Evolutionary conservation across 1,284 basidiomycete genomes (phyloP).

Genomic region (Ustilago cynodontis): DNA sequence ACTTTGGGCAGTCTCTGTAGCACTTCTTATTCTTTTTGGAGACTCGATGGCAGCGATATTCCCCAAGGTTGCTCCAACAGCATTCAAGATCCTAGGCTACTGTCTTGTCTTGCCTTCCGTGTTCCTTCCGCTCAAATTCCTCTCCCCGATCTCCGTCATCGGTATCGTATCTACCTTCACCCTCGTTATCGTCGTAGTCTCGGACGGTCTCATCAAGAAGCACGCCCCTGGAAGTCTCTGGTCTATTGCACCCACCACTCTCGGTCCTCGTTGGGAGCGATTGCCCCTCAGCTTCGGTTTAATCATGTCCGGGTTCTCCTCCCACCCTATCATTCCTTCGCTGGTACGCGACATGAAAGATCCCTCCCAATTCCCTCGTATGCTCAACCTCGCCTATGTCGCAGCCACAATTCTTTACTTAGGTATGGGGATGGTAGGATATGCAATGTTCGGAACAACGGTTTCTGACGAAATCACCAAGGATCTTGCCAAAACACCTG

Average conservation of each 20-base stretch:
- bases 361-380: conserved; percentile 82
- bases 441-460: conserved; percentile 77
- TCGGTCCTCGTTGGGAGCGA: conserved; percentile 75
- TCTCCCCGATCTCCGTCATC: conserved; percentile 65
- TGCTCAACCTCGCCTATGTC: conserved; percentile 89
- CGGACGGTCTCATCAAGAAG: conserved; percentile 86
- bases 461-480: conserved; percentile 84
- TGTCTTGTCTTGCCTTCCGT: conserved; percentile 60
- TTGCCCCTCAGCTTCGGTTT: conserved; percentile 81
- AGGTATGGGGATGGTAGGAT: conserved; percentile 85
- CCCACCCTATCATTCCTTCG: conserved; percentile 91
- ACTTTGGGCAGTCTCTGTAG: conserved; percentile 66
- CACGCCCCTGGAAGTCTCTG: conserved; percentile 84
- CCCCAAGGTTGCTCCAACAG: conserved; percentile 33
- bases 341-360: conserved; percentile 90
- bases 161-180: conserved; percentile 72
- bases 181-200: conserved; percentile 82
- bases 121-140: conserved; percentile 62
- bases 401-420: conserved; percentile 84
- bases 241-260: conserved; percentile 79
- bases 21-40: conserved; percentile 66
- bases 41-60: conserved; percentile 61
- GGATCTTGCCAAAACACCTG: conserved; percentile 81
- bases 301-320: conserved; percentile 96
- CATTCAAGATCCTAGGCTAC: conserved; percentile 62